Conservation (phyloP, 176 grass and related monocot genomes). For the Ampelocalamus luodianensis region DNA sequence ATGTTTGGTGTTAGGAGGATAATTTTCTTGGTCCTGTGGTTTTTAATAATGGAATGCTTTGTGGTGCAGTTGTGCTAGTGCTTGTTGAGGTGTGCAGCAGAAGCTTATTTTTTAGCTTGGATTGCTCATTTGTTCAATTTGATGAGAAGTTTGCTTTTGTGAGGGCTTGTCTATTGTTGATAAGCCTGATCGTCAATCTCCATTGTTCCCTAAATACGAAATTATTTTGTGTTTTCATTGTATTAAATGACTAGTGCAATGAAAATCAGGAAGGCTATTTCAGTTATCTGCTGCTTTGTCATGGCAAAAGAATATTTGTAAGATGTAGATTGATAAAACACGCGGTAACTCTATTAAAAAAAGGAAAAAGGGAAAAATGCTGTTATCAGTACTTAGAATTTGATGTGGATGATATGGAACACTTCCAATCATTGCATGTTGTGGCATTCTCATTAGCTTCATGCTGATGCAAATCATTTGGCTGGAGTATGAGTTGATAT, state of each 20-base stretch:
- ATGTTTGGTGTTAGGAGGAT: neutral
- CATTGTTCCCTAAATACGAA: neutral
- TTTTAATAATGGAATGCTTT: neutral
- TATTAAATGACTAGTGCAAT: neutral
- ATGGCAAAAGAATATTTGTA: neutral
- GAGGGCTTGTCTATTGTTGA: neutral
- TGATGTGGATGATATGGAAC: neutral
- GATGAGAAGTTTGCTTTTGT: neutral
- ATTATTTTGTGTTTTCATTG: neutral
- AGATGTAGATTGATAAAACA: neutral
- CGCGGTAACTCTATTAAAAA: neutral
- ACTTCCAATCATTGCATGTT: neutral
- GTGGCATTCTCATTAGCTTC: neutral
- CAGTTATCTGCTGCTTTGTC: neutral
- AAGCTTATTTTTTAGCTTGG: neutral
- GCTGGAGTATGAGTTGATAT: constrained; percentile 9
- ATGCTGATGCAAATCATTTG: constrained; percentile 10
- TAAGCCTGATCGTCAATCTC: neutral
- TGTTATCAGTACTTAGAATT: constrained; percentile 11
- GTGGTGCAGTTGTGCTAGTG: neutral
- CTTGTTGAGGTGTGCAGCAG: neutral
- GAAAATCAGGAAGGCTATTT: neutral
- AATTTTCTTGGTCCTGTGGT: neutral
- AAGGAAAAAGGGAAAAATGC: neutral
- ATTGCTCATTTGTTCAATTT: constrained; percentile 19